Conservation (phyloP, 2,329 filamentous ascomycete species). For the Talaromyces sp. region DNA sequence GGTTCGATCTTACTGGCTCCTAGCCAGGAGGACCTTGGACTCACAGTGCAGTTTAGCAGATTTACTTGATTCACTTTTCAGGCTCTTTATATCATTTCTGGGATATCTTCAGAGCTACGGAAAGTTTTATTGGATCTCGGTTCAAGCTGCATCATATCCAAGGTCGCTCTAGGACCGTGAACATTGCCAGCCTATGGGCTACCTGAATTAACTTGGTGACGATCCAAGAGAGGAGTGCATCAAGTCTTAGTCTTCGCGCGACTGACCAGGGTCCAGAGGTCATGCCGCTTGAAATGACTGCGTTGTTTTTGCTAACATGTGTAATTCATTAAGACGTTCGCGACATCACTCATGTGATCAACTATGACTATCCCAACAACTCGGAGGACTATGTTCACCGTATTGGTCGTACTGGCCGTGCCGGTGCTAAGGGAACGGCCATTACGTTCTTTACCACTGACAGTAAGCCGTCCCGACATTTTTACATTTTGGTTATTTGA, state of each 20-base stretch:
- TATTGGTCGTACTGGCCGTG: slow-evolving; percentile 64
- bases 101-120: slow-evolving; percentile 65
- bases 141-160: slow-evolving; percentile 65
- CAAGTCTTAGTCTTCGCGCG: slow-evolving; percentile 50
- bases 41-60: slow-evolving; percentile 65
- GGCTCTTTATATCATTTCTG: slow-evolving; percentile 55
- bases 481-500: not conserved
- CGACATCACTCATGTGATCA: slow-evolving; percentile 99
- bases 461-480: slow-evolving; percentile 60
- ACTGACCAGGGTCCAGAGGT: slow-evolving; percentile 51
- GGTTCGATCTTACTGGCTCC: slow-evolving; percentile 69
- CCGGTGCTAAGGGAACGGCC: slow-evolving; percentile 86
- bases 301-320: slow-evolving; percentile 67
- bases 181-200: slow-evolving; percentile 53
- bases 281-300: slow-evolving; percentile 40
- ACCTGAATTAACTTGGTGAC: slow-evolving; percentile 42
- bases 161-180: slow-evolving; percentile 64
- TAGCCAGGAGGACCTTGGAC: slow-evolving; percentile 81
- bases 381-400: slow-evolving; percentile 66
- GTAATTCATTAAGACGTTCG: slow-evolving; percentile 85
- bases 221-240: slow-evolving; percentile 54
- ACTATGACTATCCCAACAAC: slow-evolving; percentile 99
- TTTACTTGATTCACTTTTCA: slow-evolving; percentile 67
- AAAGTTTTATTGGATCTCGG: slow-evolving; percentile 67
- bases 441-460: slow-evolving; percentile 99